These are phyloP conservation scores for Sugiyamaella marilandica DNA, from an alignment of 805 yeast species.

Conservation along the genomic window DNA sequence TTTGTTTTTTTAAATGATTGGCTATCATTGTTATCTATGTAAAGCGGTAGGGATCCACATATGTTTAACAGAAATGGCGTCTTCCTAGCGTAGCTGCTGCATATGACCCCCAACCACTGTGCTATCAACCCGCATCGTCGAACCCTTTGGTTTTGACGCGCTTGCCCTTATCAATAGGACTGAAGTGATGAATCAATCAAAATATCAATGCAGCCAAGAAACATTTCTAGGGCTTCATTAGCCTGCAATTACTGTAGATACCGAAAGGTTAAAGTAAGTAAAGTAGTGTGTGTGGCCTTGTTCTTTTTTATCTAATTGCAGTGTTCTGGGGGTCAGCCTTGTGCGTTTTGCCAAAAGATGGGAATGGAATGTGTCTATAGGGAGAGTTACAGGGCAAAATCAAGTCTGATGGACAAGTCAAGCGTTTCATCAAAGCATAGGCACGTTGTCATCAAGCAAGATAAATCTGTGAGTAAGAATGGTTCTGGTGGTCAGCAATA, in stretches of 20 bases:
- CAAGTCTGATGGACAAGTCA: neutral
- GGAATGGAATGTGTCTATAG: conserved; percentile 1
- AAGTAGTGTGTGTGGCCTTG: neutral
- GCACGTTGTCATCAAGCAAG: too few relatives aligned
- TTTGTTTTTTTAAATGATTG: too few relatives aligned
- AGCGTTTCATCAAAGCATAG: too few relatives aligned
- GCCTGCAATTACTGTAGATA: conserved; percentile 1
- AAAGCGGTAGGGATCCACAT: too few relatives aligned
- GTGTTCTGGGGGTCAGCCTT: conserved; percentile 10
- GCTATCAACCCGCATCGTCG: neutral
- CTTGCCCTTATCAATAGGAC: neutral
- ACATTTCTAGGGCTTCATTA: neutral
- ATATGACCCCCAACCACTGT: neutral
- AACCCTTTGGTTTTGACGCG: too few relatives aligned
- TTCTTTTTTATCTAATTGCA: neutral
- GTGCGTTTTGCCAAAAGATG: conserved; percentile 1
- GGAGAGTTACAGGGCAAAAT: neutral
- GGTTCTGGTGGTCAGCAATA: too few relatives aligned
- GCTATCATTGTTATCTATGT: too few relatives aligned
- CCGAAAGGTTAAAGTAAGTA: conserved; percentile 2
- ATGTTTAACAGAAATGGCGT: too few relatives aligned
- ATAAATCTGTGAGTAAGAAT: too few relatives aligned
- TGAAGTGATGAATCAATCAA: neutral
- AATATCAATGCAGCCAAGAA: neutral
- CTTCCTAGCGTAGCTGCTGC: too few relatives aligned